Base-by-base conservation (phyloP, 2,329 filamentous ascomycete genomes). In the Xylariaceae sp. region DNA sequence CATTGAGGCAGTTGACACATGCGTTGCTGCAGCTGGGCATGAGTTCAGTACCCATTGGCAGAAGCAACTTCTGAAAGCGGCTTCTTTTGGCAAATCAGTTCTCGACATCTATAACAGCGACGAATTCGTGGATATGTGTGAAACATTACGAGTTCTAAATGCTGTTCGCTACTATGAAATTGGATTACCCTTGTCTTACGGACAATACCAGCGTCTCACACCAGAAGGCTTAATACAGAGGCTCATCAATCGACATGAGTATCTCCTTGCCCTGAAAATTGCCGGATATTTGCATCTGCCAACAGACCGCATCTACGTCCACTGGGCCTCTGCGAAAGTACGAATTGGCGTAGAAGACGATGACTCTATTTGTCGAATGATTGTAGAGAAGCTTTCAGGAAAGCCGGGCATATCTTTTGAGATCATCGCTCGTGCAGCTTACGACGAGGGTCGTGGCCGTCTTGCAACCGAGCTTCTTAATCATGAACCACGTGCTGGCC, bases 121-220 rank as follows among this genome's bases (percentile, higher is more conserved):
- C 67, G 93, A 99, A 61, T 99, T 97, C 73, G 94, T 99, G 48
- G 93, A 97, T 59, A 97, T 97, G 87, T 96, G 92, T 63, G 93
- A 99, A 72, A 94, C 88, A 1, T 76, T 99, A 13, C 87, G 94
- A 13, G 92, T 99, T 0, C 79, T 99, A 41, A 97, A 97, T 65
- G 93, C 93, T 6, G 89, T 93, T 10, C 86, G 94, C 45, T 95
- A 89, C 71, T 97, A 94, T 69, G 89, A 95, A 65, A 83, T 97
- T 47, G 94, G 94, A 2, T 77, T 99, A 18, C 92, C 93, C 0
- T 72, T 99, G 4, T 96, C 92, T 3, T 96, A 94, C 67, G 92
- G 97, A 59, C 93, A 99, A 71, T 97, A 94, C 70, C 84, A 94
- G 60, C 88, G 92, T 5, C 82, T 99, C 47, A 95, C 92, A 0